These are phyloP conservation scores for Quercus mongolica DNA, from an alignment of 306 rosid genomes.

Conservation along the genomic window DNA sequence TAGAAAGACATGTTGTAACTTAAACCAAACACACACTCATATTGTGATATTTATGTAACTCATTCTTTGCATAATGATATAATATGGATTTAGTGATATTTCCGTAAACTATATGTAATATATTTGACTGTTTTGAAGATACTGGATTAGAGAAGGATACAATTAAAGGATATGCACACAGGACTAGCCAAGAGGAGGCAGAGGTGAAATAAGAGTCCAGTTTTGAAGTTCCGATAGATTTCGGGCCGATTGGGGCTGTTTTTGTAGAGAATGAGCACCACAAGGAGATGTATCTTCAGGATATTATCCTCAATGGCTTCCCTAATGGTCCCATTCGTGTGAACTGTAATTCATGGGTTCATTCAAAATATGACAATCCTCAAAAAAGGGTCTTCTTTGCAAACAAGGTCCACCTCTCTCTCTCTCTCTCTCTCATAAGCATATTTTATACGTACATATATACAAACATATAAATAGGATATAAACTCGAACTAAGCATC, in stretches of 20 bases:
- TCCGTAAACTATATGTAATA: no score
- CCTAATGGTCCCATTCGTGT: conserved; percentile 31
- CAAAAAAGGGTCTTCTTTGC: conserved; percentile 59
- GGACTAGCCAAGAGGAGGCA: neutral
- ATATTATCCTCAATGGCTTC: conserved; percentile 47
- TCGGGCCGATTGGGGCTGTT: conserved; percentile 65
- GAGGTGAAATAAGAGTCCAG: conserved; percentile 42
- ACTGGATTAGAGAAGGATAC: conserved; percentile 46
- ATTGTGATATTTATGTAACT: no score
- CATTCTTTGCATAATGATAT: no score
- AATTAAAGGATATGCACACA: conserved; percentile 34
- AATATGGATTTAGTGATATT: no score
- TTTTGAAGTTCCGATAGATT: conserved; percentile 37
- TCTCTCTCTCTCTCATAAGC: no score
- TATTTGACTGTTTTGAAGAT: conserved; percentile 18
- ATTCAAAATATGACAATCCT: conserved; percentile 53
- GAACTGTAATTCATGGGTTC: conserved; percentile 69
- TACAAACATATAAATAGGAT: no score
- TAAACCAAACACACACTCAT: no score
- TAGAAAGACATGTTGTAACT: no score
- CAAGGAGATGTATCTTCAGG: conserved; percentile 46
- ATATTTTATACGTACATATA: neutral
- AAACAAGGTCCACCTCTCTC: conserved; percentile 38
- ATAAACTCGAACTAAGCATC: no score
- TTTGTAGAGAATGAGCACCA: conserved; percentile 60